A percentile compares a stretch with the other conserved stretches of the same genome.
Conservation (phyloP, 2,329 filamentous ascomycete species). For the Aspergillus fumigatiaffinis region DNA sequence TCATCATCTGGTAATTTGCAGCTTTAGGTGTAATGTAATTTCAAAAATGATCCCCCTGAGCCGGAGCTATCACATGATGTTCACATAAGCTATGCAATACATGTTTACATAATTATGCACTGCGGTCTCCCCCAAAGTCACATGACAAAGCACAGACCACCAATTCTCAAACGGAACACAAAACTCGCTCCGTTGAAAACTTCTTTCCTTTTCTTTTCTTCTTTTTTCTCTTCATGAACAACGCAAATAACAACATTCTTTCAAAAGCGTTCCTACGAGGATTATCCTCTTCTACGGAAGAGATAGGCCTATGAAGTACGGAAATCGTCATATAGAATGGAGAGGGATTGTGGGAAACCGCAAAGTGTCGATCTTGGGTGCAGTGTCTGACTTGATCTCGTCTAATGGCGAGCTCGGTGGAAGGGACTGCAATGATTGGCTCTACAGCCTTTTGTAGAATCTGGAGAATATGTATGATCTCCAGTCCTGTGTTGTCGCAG, state of each 20-base stretch:
- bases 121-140: conserved; percentile 15
- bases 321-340: conserved; percentile 57
- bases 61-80: background rate
- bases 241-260: conserved; percentile 55
- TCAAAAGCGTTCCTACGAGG: conserved; percentile 57
- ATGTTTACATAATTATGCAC: background rate
- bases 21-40: background rate
- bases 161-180: conserved; percentile 1
- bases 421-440: conserved; percentile 58
- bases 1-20: background rate
- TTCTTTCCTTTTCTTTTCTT: conserved; percentile 25
- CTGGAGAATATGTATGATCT: conserved; percentile 2
- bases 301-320: conserved; percentile 49
- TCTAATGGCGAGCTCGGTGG: conserved; percentile 33
- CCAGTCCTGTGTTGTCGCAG: background rate
- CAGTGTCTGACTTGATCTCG: conserved; percentile 47
- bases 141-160: conserved; percentile 17
- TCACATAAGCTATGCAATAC: background rate
- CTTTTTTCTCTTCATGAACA: conserved; percentile 49
- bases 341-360: conserved; percentile 40
- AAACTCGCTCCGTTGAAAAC: conserved; percentile 15
- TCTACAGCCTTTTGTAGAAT: conserved; percentile 39
- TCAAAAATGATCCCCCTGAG: background rate
- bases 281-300: conserved; percentile 29
- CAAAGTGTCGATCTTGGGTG: conserved; percentile 54